Evolutionary conservation across 495 filamentous ascomycete genomes (phyloP).

Genomic region (Penicillium chermesinum): DNA sequence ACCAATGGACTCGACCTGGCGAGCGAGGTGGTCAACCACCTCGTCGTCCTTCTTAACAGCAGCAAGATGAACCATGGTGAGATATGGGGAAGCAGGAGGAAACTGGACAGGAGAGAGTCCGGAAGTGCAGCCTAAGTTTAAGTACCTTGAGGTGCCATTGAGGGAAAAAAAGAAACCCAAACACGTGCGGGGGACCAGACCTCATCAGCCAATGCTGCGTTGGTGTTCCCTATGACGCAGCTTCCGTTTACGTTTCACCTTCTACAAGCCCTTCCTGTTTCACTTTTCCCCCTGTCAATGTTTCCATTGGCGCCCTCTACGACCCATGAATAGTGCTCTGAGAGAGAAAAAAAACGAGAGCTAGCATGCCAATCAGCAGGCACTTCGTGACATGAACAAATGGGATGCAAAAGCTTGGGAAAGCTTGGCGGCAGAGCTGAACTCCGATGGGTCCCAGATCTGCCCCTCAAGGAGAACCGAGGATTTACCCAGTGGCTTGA

Average conservation of each 20-base stretch:
- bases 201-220: not conserved
- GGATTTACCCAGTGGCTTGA: not conserved
- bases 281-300: not conserved
- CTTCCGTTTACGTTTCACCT: not conserved
- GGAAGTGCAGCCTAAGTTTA: not conserved
- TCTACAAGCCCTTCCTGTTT: not conserved
- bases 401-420: conserved; percentile 16
- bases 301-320: not conserved
- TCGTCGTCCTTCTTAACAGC: conserved; percentile 30
- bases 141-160: not conserved
- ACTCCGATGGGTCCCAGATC: conserved; percentile 8
- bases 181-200: conserved; percentile 1
- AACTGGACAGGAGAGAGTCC: not conserved
- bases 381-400: not conserved
- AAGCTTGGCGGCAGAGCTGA: conserved; percentile 21
- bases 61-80: conserved; percentile 38
- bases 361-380: too few species aligned
- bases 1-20: conserved; percentile 28
- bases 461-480: conserved; percentile 1
- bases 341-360: too few species aligned
- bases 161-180: not conserved
- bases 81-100: not conserved
- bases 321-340: too few species aligned
- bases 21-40: conserved; percentile 17
- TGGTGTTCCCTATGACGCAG: conserved; percentile 10